Conservation (phyloP, 495 filamentous ascomycete genomes). For the Talaromyces wortmannii region DNA sequence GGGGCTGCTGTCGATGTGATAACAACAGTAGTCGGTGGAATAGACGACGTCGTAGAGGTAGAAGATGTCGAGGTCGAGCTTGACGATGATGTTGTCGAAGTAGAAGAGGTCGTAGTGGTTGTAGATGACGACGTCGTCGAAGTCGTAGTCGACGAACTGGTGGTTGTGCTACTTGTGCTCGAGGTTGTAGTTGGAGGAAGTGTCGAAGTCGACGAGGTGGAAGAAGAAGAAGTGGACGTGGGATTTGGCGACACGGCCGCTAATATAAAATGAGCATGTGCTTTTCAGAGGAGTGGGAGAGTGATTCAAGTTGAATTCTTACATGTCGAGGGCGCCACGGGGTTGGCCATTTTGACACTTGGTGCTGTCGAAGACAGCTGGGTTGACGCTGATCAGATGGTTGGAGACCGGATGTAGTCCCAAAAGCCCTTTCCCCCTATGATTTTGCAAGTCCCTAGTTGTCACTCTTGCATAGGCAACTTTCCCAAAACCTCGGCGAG, state of each 20-base stretch:
- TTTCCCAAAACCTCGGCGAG: too few species aligned
- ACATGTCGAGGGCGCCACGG: too few species aligned
- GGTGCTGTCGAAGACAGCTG: too few species aligned
- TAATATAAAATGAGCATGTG: slow-evolving; percentile 8
- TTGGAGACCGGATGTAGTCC: too few species aligned
- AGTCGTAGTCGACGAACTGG: slow-evolving; percentile 16
- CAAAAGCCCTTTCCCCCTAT: too few species aligned
- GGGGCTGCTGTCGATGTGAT: slow-evolving; percentile 22
- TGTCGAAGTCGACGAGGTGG: slow-evolving; percentile 9
- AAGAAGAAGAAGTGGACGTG: slow-evolving; percentile 1
- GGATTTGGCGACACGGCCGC: not conserved
- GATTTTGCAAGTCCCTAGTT: too few species aligned
- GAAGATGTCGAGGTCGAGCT: slow-evolving; percentile 18
- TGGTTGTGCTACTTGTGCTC: slow-evolving; percentile 13
- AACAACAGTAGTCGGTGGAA: slow-evolving; percentile 13
- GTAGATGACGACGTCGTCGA: slow-evolving; percentile 13
- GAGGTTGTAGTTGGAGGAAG: slow-evolving; percentile 18
- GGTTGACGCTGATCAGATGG: too few species aligned
- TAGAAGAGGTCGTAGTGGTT: slow-evolving; percentile 15
- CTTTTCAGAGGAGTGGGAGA: not conserved
- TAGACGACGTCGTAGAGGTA: slow-evolving; percentile 7
- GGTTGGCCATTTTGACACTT: too few species aligned
- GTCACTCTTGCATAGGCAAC: too few species aligned
- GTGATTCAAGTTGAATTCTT: too few species aligned
- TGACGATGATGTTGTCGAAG: slow-evolving; percentile 14